Evolutionary conservation across 768 basidiomycete genomes (phyloP).

Genomic region (Dioszegia aurantiaca): DNA sequence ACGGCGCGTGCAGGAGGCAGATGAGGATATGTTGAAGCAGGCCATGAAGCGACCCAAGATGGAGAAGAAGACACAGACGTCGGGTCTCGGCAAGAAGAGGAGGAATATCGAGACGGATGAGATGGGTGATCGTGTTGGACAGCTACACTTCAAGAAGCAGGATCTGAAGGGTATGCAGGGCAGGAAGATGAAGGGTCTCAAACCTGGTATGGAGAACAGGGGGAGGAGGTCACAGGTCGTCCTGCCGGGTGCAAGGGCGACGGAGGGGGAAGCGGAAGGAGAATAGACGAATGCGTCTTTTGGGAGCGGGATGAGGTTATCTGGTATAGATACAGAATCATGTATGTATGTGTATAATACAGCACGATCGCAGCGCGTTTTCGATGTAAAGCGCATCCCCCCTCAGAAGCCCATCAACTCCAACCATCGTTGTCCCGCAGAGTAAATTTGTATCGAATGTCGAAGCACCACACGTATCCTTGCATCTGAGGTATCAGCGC

Average conservation of each 20-base stretch:
- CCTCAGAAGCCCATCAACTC: no score
- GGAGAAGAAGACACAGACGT: slow-evolving; percentile 81
- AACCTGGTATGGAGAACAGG: slow-evolving; percentile 29
- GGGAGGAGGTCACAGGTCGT: slow-evolving; percentile 14
- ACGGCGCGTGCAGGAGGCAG: slow-evolving; percentile 70
- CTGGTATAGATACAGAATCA: neutral
- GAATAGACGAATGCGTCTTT: neutral
- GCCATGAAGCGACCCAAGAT: slow-evolving; percentile 82
- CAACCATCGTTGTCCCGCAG: no score
- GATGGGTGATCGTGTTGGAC: slow-evolving; percentile 93
- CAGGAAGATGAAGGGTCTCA: slow-evolving; percentile 92
- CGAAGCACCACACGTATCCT: no score
- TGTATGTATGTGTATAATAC: neutral
- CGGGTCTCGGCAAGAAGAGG: slow-evolving; percentile 72
- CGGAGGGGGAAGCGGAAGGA: neutral
- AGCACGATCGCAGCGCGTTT: no score
- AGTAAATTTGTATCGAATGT: no score
- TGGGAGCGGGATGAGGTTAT: no score
- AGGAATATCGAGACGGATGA: slow-evolving; percentile 94
- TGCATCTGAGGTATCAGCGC: no score
- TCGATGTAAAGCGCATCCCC: no score
- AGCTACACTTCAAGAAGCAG: slow-evolving; percentile 84
- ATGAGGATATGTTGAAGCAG: slow-evolving; percentile 72
- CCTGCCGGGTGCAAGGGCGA: slow-evolving; percentile 3
- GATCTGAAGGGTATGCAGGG: slow-evolving; percentile 81